Percentiles rank a stretch among this genome's conserved stretches.
These are phyloP conservation scores for Colletotrichum chlorophyti DNA, from an alignment of 2,329 filamentous ascomycete genomes.

Conservation along the genomic window DNA sequence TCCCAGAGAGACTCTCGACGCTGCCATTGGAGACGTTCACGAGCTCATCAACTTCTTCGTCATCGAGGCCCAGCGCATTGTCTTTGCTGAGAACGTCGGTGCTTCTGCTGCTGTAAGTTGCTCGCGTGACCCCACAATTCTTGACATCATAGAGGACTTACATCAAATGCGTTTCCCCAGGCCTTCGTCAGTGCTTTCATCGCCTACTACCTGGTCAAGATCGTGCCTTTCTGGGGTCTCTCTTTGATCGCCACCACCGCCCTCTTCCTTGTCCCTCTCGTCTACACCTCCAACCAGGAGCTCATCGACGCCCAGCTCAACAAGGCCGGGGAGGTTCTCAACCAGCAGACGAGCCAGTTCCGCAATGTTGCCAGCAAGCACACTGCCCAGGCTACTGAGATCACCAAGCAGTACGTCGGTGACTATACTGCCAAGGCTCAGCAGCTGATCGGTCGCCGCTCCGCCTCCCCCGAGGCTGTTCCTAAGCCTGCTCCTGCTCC, in stretches of 20 bases:
- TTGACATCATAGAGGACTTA: slow-evolving; percentile 14
- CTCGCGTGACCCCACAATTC: slow-evolving; percentile 18
- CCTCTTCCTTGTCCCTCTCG: slow-evolving; percentile 66
- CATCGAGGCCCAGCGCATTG: slow-evolving; percentile 72
- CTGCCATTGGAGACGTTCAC: slow-evolving; percentile 67
- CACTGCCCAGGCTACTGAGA: slow-evolving; percentile 65
- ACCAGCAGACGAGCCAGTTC: slow-evolving; percentile 68
- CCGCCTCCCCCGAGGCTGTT: slow-evolving; percentile 48
- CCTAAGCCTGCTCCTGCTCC: slow-evolving; percentile 41
- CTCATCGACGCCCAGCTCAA: slow-evolving; percentile 70
- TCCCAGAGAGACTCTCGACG: slow-evolving; percentile 66
- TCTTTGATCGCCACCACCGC: slow-evolving; percentile 65
- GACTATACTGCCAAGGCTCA: slow-evolving; percentile 74
- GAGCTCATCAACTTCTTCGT: slow-evolving; percentile 77
- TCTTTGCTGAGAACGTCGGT: slow-evolving; percentile 72
- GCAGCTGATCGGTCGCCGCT: slow-evolving; percentile 62
- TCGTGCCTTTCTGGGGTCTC: slow-evolving; percentile 74
- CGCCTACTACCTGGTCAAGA: slow-evolving; percentile 73
- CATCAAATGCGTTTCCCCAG: slow-evolving; percentile 41
- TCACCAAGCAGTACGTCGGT: slow-evolving; percentile 72
- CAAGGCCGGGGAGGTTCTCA: slow-evolving; percentile 63
- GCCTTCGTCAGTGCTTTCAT: slow-evolving; percentile 67
- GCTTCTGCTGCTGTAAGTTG: slow-evolving; percentile 64
- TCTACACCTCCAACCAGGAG: slow-evolving; percentile 74
- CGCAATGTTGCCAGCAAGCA: slow-evolving; percentile 68